Percentiles rank a stretch among this genome's conserved stretches.
phyloP scores from a whole-genome alignment of 257 asterid genomes.

The Eustoma russellianum region DNA sequence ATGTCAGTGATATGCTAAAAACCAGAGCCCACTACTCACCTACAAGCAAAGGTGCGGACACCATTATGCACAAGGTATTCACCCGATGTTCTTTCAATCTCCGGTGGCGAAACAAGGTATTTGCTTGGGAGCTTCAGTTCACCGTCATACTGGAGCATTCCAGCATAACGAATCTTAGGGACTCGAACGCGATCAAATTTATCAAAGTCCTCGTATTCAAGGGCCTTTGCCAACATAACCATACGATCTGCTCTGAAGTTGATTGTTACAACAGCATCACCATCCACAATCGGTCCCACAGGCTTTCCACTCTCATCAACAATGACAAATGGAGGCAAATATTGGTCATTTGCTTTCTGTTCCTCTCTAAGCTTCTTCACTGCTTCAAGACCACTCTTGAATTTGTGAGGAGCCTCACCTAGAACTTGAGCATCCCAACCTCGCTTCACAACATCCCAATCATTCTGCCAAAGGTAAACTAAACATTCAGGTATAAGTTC shows the following conservation, averaged over 20 bases:
- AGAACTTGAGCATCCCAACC: slow-evolving; percentile 99
- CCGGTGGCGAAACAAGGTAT: slow-evolving; percentile 95
- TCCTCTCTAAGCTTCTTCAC: slow-evolving; percentile 73
- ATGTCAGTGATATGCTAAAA: too few species aligned
- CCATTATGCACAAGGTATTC: slow-evolving; percentile 83
- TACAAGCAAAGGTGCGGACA: slow-evolving; percentile 85
- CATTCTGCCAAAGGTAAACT: slow-evolving; percentile 39
- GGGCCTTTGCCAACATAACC: slow-evolving; percentile 91
- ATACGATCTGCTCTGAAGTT: slow-evolving; percentile 97
- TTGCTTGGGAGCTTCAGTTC: slow-evolving; percentile 84
- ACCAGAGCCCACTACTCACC: slow-evolving; percentile 29
- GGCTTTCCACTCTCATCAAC: slow-evolving; percentile 78
- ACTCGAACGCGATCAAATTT: slow-evolving; percentile 76
- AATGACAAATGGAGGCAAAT: slow-evolving; percentile 85
- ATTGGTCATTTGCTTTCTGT: slow-evolving; percentile 64
- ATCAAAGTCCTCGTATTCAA: slow-evolving; percentile 71
- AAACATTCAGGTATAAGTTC: not conserved
- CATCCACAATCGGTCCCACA: slow-evolving; percentile 88
- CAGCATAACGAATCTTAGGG: slow-evolving; percentile 84
- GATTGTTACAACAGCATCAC: slow-evolving; percentile 92
- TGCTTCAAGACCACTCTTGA: slow-evolving; percentile 66
- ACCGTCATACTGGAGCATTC: slow-evolving; percentile 98
- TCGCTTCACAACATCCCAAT: slow-evolving; percentile 85
- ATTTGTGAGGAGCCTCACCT: slow-evolving; percentile 92
- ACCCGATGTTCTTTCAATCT: slow-evolving; percentile 94